Evolutionary conservation across 2,329 filamentous ascomycete species (phyloP).

Genomic region (Neonectria hederae): DNA sequence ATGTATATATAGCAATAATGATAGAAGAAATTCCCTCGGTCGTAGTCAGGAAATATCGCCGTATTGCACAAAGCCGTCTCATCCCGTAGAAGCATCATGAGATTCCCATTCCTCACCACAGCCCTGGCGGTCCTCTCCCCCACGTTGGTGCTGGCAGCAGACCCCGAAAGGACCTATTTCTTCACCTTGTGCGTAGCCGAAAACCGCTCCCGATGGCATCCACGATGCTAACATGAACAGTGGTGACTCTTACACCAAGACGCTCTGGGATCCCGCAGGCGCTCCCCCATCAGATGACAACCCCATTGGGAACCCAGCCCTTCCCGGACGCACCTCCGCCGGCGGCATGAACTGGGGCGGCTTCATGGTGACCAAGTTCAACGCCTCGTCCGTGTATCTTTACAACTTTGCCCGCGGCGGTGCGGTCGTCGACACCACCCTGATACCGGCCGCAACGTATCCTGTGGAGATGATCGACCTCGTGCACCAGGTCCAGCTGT

Average conservation of each 20-base stretch:
- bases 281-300: not conserved
- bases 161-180: not conserved
- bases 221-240: not conserved
- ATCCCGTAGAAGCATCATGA: not conserved
- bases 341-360: conserved; percentile 14
- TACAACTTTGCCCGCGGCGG: conserved; percentile 2
- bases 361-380: conserved; percentile 12
- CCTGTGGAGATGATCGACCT: conserved; percentile 1
- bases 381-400: not conserved
- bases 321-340: conserved; percentile 1
- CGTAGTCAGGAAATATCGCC: not conserved
- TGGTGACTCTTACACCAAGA: conserved; percentile 8
- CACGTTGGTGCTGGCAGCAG: not conserved
- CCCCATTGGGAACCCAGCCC: conserved; percentile 8
- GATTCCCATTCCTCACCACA: not conserved
- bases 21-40: not conserved
- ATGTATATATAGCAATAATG: not conserved
- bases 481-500: conserved; percentile 1
- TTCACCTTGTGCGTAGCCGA: not conserved
- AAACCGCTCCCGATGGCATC: not conserved
- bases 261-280: not conserved
- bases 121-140: not conserved
- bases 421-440: not conserved
- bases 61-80: not conserved
- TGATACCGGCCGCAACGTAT: not conserved